A percentile compares a stretch with the other conserved stretches of the same genome.
Conservation (phyloP, 805 yeast genomes). For the Yueomyces sinensis region DNA sequence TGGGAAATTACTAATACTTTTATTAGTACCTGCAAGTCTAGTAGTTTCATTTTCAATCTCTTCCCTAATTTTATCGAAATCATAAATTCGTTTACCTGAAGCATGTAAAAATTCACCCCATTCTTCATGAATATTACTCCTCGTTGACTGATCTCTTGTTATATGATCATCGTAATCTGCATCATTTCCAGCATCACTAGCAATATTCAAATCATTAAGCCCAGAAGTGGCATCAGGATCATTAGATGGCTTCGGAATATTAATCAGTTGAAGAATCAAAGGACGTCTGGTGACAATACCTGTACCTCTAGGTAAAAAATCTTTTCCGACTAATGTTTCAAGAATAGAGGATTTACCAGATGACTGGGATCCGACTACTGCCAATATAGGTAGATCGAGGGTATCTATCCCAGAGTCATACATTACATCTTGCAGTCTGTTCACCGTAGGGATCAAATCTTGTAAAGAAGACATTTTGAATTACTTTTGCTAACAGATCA, state of each 20-base stretch:
- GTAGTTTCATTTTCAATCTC: conserved; percentile 90
- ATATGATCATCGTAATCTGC: background rate
- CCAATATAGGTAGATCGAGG: conserved; percentile 80
- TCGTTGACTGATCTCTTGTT: no score
- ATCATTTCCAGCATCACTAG: background rate
- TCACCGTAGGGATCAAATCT: conserved; percentile 63
- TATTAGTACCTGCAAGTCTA: conserved; percentile 53
- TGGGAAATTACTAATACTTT: conserved; percentile 85
- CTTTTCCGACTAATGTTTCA: conserved; percentile 92
- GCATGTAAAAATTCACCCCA: conserved; percentile 97
- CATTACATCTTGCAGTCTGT: conserved; percentile 89
- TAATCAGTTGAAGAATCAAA: conserved; percentile 75
- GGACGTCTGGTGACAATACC: conserved; percentile 97
- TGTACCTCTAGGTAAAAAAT: conserved; percentile 90
- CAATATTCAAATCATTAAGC: conserved; percentile 1
- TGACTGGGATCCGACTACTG: conserved; percentile 95
- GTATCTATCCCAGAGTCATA: conserved; percentile 93
- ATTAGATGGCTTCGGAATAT: conserved; percentile 27
- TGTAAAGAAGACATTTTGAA: conserved; percentile 23
- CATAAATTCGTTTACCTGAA: conserved; percentile 77
- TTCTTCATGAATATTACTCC: conserved; percentile 1
- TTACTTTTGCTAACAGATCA: no score
- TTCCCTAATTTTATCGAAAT: conserved; percentile 75
- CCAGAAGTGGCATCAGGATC: conserved; percentile 1
- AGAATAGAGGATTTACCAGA: conserved; percentile 92